These are phyloP conservation scores for Scheffersomyces illinoinensis DNA, from an alignment of 1,139 yeast genomes.

Conservation along the genomic window DNA sequence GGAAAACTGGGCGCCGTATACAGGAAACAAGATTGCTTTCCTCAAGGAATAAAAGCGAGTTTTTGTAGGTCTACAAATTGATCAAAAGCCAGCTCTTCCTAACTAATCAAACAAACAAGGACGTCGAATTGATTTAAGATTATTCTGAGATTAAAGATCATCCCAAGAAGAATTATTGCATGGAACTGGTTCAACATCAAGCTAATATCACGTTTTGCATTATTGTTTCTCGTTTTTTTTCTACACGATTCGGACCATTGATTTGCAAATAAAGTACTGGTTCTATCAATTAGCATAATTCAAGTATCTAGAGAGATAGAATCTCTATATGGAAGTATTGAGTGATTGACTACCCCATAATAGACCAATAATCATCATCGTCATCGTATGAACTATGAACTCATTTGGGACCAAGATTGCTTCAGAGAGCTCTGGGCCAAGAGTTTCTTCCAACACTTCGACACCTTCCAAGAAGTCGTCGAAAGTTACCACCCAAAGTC, in stretches of 20 bases:
- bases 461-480: background rate
- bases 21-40: background rate
- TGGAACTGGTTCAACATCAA: background rate
- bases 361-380: background rate
- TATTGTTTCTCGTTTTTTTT: too few relatives aligned
- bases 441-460: background rate
- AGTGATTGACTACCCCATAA: background rate
- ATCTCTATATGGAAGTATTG: background rate
- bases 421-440: background rate
- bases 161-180: background rate
- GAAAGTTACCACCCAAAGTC: background rate
- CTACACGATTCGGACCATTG: too few relatives aligned
- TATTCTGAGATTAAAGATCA: background rate
- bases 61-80: background rate
- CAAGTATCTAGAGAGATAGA: background rate
- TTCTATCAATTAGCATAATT: background rate
- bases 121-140: background rate
- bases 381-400: background rate
- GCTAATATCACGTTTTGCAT: too few relatives aligned
- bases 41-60: background rate
- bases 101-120: background rate
- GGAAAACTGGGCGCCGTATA: background rate
- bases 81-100: background rate
- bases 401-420: background rate
- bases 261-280: background rate